phyloP scores from a whole-genome alignment of 2,329 filamentous ascomycete genomes.

The Periconia sp. region DNA sequence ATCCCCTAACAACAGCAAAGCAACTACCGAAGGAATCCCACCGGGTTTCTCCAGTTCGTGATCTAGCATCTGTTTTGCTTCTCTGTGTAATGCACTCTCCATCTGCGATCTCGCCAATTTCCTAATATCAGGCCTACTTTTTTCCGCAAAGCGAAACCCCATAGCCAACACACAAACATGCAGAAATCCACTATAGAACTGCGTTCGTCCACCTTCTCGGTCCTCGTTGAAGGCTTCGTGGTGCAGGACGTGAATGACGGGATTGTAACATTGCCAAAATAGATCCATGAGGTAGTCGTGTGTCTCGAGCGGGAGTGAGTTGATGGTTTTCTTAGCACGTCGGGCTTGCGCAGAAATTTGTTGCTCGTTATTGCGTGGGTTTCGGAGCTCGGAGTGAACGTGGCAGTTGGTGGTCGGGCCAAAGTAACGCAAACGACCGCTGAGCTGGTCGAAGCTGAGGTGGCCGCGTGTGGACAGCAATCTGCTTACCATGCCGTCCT shows the following conservation, averaged over 20 bases:
- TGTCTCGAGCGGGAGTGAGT: constrained; percentile 49
- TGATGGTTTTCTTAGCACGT: constrained; percentile 53
- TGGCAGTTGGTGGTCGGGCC: constrained; percentile 58
- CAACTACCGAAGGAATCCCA: constrained; percentile 56
- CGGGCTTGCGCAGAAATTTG: constrained; percentile 51
- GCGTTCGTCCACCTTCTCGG: constrained; percentile 48
- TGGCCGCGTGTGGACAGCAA: constrained; percentile 55
- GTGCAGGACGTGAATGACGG: constrained; percentile 53
- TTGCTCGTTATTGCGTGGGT: constrained; percentile 38
- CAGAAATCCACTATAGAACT: constrained; percentile 56
- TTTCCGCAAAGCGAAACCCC: constrained; percentile 56
- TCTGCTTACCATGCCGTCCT: constrained; percentile 53
- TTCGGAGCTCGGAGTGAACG: constrained; percentile 48
- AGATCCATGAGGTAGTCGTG: constrained; percentile 56
- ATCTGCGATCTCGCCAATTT: constrained; percentile 50
- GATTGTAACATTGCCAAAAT: constrained; percentile 58
- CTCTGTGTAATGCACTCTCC: constrained; percentile 57
- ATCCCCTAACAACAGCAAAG: constrained; percentile 55
- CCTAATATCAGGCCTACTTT: constrained; percentile 52
- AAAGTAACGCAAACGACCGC: constrained; percentile 55
- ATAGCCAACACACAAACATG: constrained; percentile 57
- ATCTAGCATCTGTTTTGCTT: constrained; percentile 59
- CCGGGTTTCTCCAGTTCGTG: constrained; percentile 56
- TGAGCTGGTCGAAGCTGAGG: constrained; percentile 55
- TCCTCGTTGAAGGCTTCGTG: constrained; percentile 54